Evolutionary conservation across 164 flowering plant genomes (phyloP).

Genomic region (Annona squamosa): DNA sequence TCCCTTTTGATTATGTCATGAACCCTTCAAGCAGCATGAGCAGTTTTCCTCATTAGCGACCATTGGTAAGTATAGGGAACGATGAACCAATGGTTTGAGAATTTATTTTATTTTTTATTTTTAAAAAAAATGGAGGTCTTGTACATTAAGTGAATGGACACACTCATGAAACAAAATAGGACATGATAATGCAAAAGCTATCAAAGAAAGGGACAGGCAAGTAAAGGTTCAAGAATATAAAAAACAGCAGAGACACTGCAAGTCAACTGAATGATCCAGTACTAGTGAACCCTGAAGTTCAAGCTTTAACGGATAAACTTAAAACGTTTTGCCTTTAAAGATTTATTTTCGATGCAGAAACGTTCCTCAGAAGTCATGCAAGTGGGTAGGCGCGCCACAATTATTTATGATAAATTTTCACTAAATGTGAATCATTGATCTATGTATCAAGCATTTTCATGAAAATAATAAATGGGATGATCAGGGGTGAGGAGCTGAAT

Average conservation of each 20-base stretch:
- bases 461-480: neutral
- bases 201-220: neutral
- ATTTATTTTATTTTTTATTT: no score
- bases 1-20: constrained; percentile 62
- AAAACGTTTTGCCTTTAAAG: no score
- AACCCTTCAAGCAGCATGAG: constrained; percentile 45
- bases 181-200: neutral
- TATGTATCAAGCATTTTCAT: neutral
- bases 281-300: neutral
- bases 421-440: neutral
- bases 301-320: neutral
- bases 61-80: neutral
- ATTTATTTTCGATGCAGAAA: no score
- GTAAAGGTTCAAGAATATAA: neutral
- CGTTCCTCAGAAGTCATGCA: no score
- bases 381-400: no score
- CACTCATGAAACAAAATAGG: neutral
- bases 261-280: neutral
- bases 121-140: no score
- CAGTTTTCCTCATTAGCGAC: neutral
- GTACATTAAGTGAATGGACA: neutral
- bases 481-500: neutral
- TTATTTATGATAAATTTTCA: no score
- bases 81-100: no score
- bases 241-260: neutral